phyloP scores from a whole-genome alignment of 345 rosid species.

The Leavenworthia alabamica region DNA sequence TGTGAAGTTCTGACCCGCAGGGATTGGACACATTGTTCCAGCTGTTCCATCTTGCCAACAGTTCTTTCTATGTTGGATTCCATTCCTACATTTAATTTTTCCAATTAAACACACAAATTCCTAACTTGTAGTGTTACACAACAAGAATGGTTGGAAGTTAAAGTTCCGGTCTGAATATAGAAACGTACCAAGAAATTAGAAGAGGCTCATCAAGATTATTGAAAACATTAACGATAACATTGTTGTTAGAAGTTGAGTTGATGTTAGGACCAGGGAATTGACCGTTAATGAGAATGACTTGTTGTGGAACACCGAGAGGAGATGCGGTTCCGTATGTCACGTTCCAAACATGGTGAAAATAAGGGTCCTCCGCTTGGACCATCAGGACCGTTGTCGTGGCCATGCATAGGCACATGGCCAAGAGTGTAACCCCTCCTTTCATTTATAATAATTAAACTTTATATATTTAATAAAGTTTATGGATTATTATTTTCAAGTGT shows the following conservation, averaged over 20 bases:
- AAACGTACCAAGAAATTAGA: constrained; percentile 54
- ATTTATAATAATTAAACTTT: background rate
- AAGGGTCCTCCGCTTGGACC: constrained; percentile 65
- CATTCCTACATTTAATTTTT: constrained; percentile 37
- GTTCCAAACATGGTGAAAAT: constrained; percentile 61
- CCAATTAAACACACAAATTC: too few species aligned
- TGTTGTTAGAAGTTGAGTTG: constrained; percentile 69
- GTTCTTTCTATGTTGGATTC: constrained; percentile 76
- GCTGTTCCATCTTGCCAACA: constrained; percentile 68
- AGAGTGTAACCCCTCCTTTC: constrained; percentile 31
- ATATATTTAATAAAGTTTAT: background rate
- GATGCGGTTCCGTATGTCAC: constrained; percentile 68
- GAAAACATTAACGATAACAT: constrained; percentile 60
- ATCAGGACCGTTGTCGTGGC: constrained; percentile 17
- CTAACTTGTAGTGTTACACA: background rate
- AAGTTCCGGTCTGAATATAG: background rate
- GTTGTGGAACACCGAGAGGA: constrained; percentile 70
- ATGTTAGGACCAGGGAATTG: constrained; percentile 74
- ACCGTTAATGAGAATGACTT: constrained; percentile 62
- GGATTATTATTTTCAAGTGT: background rate
- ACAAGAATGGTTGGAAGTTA: background rate
- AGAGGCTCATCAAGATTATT: constrained; percentile 70
- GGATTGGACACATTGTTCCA: constrained; percentile 72
- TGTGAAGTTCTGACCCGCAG: constrained; percentile 59
- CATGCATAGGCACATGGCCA: constrained; percentile 28